Base-by-base conservation (phyloP, 2,329 filamentous ascomycete species). In the Apiospora pterosperma region DNA sequence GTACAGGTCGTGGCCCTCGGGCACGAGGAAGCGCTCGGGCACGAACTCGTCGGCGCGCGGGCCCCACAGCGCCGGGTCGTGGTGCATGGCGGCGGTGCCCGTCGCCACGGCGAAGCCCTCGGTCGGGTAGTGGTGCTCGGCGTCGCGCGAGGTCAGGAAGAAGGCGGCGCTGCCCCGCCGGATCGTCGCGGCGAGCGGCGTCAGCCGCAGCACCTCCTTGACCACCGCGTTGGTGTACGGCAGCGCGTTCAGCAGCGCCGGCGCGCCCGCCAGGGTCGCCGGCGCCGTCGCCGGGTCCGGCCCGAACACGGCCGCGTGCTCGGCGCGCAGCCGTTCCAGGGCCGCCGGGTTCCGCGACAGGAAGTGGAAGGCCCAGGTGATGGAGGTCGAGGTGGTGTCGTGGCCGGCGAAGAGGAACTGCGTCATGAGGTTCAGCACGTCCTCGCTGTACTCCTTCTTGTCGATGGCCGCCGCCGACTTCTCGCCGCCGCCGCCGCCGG, bases 191-290 rank as follows among this genome's bases (percentile, higher is more conserved):
- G 66, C 81, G 1, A 84, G 78, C 0, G 85, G 84, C 64, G 81
- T 84, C 19, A 87, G 68, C 2, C 85, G 79, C 3, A 87, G 75
- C 0, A 79, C 77, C 72, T 88, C 85, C 66, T 85, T 84, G 67
- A 85, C 77, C 6, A 85, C 78, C 39, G 83, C 84, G 6, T 73
- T 75, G 4, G 83, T 85, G 69, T 84, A 86, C 1, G 78, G 76
- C 10, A 87, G 76, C 36, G 79, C 74, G 71, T 82, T 84, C 62
- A 87, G 75, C 5, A 82, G 75, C 41, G 76, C 69, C 0, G 82
- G 79, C 25, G 81, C 72, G 4, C 75, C 65, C 31, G 74, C 70
- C 14, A 87, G 73, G 28, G 76, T 70, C 1, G 71, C 68, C 36
- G 76, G 77, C 0, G 76, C 75, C 4, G 72, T 70, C 5, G 73